Evolutionary conservation across 805 yeast genomes (phyloP).

Genomic region (Wickerhamomyces strasburgensis): DNA sequence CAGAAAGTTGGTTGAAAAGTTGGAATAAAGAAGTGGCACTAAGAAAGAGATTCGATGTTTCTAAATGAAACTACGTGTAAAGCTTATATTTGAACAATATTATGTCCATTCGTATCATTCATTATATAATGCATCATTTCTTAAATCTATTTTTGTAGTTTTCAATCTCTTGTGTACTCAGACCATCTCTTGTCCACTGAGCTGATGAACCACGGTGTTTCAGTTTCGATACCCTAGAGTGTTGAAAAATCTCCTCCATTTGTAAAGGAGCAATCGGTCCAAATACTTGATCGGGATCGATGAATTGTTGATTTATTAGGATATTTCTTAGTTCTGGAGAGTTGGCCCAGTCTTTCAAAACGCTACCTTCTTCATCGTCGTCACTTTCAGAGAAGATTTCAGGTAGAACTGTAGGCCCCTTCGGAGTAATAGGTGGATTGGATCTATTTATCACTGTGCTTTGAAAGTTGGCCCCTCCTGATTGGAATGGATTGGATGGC

Average conservation of each 20-base stretch:
- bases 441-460: constrained; percentile 1
- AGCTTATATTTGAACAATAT: neutral
- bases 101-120: neutral
- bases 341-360: constrained; percentile 57
- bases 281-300: constrained; percentile 66
- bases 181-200: constrained; percentile 42
- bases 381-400: constrained; percentile 50
- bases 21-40: constrained; percentile 65
- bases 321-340: constrained; percentile 49
- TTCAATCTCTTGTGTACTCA: constrained; percentile 42
- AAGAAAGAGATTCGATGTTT: constrained; percentile 33
- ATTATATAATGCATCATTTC: constrained; percentile 5
- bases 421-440: constrained; percentile 19
- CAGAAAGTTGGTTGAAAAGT: constrained; percentile 55
- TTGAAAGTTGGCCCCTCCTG: constrained; percentile 2
- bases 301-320: constrained; percentile 40
- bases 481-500: constrained; percentile 12
- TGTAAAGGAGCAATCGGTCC: constrained; percentile 69
- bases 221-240: constrained; percentile 39
- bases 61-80: neutral
- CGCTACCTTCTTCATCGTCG: constrained; percentile 44
- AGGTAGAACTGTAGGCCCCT: constrained; percentile 30
- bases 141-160: constrained; percentile 34
- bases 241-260: constrained; percentile 62
- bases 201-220: constrained; percentile 50